Conservation (phyloP, 495 filamentous ascomycete genomes). For the Aspergillus mulundensis region DNA sequence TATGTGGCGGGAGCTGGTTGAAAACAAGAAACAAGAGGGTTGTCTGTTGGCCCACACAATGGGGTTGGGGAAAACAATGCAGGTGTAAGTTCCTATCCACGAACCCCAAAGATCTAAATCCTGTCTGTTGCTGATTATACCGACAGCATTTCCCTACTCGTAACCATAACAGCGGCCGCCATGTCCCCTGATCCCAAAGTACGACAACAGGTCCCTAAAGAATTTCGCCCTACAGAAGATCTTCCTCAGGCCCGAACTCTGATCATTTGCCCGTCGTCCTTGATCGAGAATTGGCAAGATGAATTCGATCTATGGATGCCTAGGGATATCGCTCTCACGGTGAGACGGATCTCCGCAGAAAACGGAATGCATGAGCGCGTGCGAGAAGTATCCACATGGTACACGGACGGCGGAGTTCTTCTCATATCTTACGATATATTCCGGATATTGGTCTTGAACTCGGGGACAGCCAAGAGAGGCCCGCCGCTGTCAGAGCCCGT, state of each 20-base stretch:
- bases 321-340: constrained; percentile 35
- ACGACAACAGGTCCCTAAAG: constrained; percentile 59
- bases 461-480: constrained; percentile 17
- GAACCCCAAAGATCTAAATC: neutral
- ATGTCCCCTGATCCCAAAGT: constrained; percentile 53
- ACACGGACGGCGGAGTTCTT: constrained; percentile 63
- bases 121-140: neutral
- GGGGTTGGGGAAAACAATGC: constrained; percentile 94
- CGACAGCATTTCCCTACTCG: constrained; percentile 62
- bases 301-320: constrained; percentile 69
- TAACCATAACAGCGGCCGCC: constrained; percentile 65
- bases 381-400: constrained; percentile 53
- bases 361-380: constrained; percentile 32
- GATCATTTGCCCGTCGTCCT: constrained; percentile 67
- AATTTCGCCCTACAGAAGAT: constrained; percentile 36
- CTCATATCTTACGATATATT: constrained; percentile 73
- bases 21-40: constrained; percentile 55
- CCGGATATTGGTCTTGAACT: constrained; percentile 40
- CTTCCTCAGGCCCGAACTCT: constrained; percentile 53
- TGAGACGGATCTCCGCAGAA: constrained; percentile 46
- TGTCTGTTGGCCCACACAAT: constrained; percentile 89
- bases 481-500: constrained; percentile 27
- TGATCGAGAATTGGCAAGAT: constrained; percentile 80
- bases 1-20: constrained; percentile 81
- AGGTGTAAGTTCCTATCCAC: constrained; percentile 52